Base-by-base conservation (phyloP, 2,329 filamentous ascomycete species). In the Emergomyces orientalis region DNA sequence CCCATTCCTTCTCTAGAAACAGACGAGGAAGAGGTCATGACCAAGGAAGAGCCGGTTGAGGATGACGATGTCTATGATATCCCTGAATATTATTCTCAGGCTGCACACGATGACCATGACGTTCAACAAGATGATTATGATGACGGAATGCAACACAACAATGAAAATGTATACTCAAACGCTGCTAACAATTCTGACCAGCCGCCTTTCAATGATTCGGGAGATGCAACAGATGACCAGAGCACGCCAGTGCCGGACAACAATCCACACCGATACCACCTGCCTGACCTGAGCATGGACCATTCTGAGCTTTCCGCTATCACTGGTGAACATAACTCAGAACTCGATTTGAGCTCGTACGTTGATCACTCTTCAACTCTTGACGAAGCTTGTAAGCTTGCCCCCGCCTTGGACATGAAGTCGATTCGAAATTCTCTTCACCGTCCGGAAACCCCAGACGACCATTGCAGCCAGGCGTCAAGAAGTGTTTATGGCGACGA, bases 1-100 rank as follows among this genome's bases (percentile, higher is more conserved):
- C 90, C 93, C 0, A 90, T 97, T 68, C 92, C 90, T 25, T 95
- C 90, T 43, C 88, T 91, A 17, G 93, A 97, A 75, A 86, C 86
- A 67, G 83, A 85, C 43, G 81, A 82, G 51, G 81, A 79, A 32
- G 86, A 86, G 63, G 81, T 88, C 61, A 81, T 88, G 57, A 86
- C 92, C 70, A 90, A 88, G 68, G 80, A 86, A 49, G 82, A 88
- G 70, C 79, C 80, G 27, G 77, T 79, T 34, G 83, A 87, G 30
- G 82, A 87, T 59, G 75, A 76, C 3, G 86, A 90, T 71, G 79
- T 88, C 55, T 89, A 89, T 69, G 81, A 82, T 9, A 86, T 89
- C 62, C 82, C 87, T 9, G 87, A 90, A 65, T 82, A 88, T 67
- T 87, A 88, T 69, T 82, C 82, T 64, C 78, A 74, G 67, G 70